These are phyloP conservation scores for Mycosphaerella arachidis DNA, from an alignment of 2,329 filamentous ascomycete species.

Conservation along the genomic window DNA sequence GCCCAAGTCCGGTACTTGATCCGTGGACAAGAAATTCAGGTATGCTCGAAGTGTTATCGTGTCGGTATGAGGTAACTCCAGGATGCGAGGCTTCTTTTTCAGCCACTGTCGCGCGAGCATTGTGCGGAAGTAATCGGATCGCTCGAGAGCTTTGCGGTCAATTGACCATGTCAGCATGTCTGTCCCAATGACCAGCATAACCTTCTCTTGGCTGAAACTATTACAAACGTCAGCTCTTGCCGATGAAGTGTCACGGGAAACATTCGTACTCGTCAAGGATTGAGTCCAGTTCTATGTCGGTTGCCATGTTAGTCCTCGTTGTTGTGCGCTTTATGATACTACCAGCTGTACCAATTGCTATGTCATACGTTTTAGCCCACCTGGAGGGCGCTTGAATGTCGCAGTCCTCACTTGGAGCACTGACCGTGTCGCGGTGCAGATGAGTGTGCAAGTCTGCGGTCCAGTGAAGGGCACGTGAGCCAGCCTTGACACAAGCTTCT, in stretches of 20 bases:
- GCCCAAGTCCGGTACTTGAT: background rate
- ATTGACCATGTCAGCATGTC: background rate
- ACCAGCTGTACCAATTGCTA: too few relatives aligned
- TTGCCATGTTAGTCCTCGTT: background rate
- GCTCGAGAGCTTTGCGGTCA: background rate
- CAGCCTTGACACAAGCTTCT: constrained; percentile 43
- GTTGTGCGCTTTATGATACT: background rate
- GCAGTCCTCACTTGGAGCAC: too few relatives aligned
- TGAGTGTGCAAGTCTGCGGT: background rate
- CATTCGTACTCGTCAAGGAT: background rate
- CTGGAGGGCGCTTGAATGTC: too few relatives aligned
- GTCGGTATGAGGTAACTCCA: background rate
- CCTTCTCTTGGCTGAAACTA: background rate
- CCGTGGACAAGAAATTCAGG: background rate
- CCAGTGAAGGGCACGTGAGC: background rate
- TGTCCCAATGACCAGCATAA: background rate
- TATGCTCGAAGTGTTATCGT: background rate
- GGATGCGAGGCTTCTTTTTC: background rate
- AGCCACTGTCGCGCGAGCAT: background rate
- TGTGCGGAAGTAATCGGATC: background rate
- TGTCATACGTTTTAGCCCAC: too few relatives aligned
- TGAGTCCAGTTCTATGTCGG: background rate
- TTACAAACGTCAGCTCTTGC: too few relatives aligned
- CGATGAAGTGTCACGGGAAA: too few relatives aligned
- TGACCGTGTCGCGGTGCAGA: too few relatives aligned